A percentile compares a stretch with the other conserved stretches of the same genome.
Evolutionary conservation across 192 early-diverging fungal species (phyloP).

Genomic region (Coemansia guatemalensis): DNA sequence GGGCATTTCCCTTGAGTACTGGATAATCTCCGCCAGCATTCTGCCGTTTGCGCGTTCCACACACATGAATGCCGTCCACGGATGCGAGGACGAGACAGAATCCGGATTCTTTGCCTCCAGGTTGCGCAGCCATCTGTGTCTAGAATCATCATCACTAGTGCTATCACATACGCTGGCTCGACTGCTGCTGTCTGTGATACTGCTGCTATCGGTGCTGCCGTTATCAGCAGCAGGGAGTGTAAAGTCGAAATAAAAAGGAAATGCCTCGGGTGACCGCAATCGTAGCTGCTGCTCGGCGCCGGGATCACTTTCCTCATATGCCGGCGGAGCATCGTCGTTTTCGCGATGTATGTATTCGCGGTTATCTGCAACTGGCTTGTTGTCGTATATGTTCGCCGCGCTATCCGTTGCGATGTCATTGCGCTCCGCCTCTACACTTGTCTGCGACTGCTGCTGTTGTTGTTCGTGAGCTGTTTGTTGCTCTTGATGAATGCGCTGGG

Average conservation of each 20-base stretch:
- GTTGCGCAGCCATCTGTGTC: constrained; percentile 30
- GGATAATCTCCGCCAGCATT: constrained; percentile 33
- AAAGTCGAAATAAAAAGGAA: constrained; percentile 39
- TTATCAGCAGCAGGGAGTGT: background rate
- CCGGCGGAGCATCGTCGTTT: constrained; percentile 33
- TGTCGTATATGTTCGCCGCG: constrained; percentile 17
- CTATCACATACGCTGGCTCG: background rate
- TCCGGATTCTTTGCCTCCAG: constrained; percentile 24
- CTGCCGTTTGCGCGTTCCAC: constrained; percentile 27
- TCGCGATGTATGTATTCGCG: constrained; percentile 26
- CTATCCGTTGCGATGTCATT: constrained; percentile 9
- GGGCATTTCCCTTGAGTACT: constrained; percentile 2
- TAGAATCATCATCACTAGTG: background rate
- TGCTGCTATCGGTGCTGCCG: background rate
- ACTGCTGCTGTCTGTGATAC: background rate
- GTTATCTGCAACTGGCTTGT: constrained; percentile 21
- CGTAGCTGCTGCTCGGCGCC: constrained; percentile 4
- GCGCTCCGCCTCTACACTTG: background rate
- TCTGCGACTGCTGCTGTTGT: background rate
- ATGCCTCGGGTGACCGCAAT: constrained; percentile 13
- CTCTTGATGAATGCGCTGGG: background rate
- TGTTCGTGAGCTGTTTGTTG: background rate
- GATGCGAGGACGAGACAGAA: constrained; percentile 7
- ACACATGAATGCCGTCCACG: constrained; percentile 34
- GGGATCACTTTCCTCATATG: constrained; percentile 37